These are phyloP conservation scores for Aspergillus hortae DNA, from an alignment of 2,329 filamentous ascomycete genomes.

Conservation along the genomic window DNA sequence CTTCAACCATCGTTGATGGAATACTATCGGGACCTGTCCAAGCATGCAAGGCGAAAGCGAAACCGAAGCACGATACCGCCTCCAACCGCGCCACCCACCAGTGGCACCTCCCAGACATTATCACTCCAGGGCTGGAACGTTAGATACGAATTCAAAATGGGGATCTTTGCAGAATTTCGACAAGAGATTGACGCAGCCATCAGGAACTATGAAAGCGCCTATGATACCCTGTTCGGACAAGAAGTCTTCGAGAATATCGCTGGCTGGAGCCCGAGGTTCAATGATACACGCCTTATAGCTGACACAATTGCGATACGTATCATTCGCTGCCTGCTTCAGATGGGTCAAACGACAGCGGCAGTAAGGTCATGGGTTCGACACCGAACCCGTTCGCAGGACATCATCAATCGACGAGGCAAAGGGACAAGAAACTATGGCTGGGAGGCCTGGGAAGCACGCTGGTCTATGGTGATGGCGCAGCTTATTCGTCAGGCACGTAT, in stretches of 20 bases:
- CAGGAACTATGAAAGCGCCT: conserved; percentile 81
- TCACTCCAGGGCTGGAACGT: conserved; percentile 86
- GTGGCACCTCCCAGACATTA: conserved; percentile 80
- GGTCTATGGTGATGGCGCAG: conserved; percentile 61
- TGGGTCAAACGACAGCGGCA: conserved; percentile 71
- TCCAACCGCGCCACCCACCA: conserved; percentile 77
- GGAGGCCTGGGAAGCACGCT: conserved; percentile 86
- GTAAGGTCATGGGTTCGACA: conserved; percentile 78
- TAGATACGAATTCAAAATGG: conserved; percentile 91
- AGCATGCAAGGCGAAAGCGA: conserved; percentile 84
- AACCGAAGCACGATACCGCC: conserved; percentile 73
- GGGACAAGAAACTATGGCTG: conserved; percentile 88
- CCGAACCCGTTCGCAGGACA: conserved; percentile 66
- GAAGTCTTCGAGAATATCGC: conserved; percentile 87
- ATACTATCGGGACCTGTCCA: conserved; percentile 92
- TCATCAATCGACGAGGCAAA: conserved; percentile 78
- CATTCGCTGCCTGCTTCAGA: conserved; percentile 78
- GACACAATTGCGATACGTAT: conserved; percentile 78
- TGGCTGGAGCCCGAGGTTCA: conserved; percentile 85
- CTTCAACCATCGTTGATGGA: conserved; percentile 75
- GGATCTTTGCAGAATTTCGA: conserved; percentile 84
- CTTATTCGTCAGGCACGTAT: conserved; percentile 53
- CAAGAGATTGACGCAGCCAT: conserved; percentile 87
- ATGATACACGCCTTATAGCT: conserved; percentile 83
- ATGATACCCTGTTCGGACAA: conserved; percentile 74